Conservation (phyloP, 1,139 yeast genomes). For the Lodderomyces oxycetoniae region DNA sequence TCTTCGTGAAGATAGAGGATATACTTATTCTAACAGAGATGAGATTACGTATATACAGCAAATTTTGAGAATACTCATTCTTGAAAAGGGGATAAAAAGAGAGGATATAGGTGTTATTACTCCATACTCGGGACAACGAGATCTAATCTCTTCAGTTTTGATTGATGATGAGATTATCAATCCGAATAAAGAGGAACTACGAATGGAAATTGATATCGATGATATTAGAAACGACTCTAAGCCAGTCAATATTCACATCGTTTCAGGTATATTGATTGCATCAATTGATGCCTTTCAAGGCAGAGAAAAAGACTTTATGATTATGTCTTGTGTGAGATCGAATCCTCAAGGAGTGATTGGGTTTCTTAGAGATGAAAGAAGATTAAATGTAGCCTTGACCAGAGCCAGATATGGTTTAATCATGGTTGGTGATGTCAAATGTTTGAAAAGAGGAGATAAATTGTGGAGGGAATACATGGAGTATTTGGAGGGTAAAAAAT, state of each 20-base stretch:
- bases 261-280: conserved; percentile 65
- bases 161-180: conserved; percentile 51
- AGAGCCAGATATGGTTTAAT: conserved; percentile 57
- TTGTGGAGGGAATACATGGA: conserved; percentile 54
- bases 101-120: conserved; percentile 62
- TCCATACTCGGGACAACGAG: conserved; percentile 72
- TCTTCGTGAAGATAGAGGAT: conserved; percentile 47
- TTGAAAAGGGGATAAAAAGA: conserved; percentile 48
- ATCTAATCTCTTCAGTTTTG: conserved; percentile 48
- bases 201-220: conserved; percentile 52
- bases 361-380: conserved; percentile 52
- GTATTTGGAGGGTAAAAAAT: conserved; percentile 23
- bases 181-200: conserved; percentile 47
- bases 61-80: conserved; percentile 44
- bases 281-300: conserved; percentile 68
- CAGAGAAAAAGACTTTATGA: conserved; percentile 54
- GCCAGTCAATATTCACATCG: conserved; percentile 51
- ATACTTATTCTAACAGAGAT: conserved; percentile 48
- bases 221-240: conserved; percentile 47
- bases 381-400: conserved; percentile 60
- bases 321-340: conserved; percentile 60
- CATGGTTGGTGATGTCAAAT: conserved; percentile 51
- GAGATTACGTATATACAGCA: conserved; percentile 48
- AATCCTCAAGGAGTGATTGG: conserved; percentile 50
- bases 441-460: conserved; percentile 43